Evolutionary conservation across 148 eudicot species (phyloP).

Genomic region (Salicornia ramosissima): DNA sequence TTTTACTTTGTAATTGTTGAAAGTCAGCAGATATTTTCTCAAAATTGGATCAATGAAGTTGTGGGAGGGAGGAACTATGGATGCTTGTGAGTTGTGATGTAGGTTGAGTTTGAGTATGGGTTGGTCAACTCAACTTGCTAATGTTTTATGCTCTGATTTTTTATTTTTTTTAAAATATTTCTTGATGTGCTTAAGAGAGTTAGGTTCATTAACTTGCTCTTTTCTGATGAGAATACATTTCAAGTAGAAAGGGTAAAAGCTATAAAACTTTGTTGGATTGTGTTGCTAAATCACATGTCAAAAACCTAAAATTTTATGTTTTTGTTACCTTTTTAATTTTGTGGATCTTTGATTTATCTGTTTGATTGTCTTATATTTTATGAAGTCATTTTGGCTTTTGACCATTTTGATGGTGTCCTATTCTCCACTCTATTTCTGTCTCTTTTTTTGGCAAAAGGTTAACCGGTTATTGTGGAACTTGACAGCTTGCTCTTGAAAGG

Average conservation of each 20-base stretch:
- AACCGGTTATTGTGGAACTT: constrained; percentile 9
- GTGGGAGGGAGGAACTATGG: no score
- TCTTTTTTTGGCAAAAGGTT: not conserved
- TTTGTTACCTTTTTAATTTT: not conserved
- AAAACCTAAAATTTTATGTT: not conserved
- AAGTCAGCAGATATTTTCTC: not conserved
- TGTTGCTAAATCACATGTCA: not conserved
- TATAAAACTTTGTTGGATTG: not conserved
- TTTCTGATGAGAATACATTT: not conserved
- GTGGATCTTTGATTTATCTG: not conserved
- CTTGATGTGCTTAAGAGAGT: no score
- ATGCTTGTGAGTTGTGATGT: no score
- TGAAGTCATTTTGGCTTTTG: not conserved
- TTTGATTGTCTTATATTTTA: not conserved
- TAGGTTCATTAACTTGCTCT: not conserved
- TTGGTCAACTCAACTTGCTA: no score
- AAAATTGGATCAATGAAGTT: no score
- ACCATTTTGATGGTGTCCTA: no score
- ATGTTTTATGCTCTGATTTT: no score
- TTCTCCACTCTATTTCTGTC: not conserved
- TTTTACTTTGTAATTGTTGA: no score
- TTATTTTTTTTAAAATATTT: no score
- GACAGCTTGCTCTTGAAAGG: constrained; percentile 63
- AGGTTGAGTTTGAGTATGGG: no score
- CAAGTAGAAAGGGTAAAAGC: not conserved